These are phyloP conservation scores for Apiospora arundinis DNA, from an alignment of 2,329 filamentous ascomycete species.

Conservation along the genomic window DNA sequence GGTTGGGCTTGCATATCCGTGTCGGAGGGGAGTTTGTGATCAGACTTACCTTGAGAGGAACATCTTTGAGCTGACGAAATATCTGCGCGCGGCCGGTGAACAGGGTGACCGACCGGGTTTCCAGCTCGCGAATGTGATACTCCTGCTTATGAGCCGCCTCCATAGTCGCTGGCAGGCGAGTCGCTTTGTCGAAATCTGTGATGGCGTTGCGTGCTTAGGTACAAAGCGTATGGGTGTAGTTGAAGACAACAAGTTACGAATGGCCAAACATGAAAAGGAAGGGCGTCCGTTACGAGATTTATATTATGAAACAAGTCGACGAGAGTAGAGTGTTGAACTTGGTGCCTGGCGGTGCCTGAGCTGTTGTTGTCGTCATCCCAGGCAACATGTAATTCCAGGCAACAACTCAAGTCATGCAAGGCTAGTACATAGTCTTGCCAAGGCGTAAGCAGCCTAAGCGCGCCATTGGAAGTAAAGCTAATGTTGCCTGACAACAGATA, in stretches of 20 bases:
- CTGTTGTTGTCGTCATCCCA: neutral
- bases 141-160: constrained; percentile 33
- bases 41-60: constrained; percentile 51
- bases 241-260: neutral
- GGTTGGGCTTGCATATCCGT: neutral
- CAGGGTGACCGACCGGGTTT: constrained; percentile 67
- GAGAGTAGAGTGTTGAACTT: neutral
- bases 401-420: neutral
- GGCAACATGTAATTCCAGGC: neutral
- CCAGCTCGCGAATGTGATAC: constrained; percentile 62
- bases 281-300: too few species aligned
- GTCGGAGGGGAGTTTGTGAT: neutral
- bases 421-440: neutral
- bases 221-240: too few species aligned
- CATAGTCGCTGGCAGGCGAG: neutral
- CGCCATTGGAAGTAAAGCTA: neutral
- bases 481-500: neutral
- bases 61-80: constrained; percentile 62
- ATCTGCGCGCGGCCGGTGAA: constrained; percentile 68
- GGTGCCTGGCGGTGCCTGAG: neutral
- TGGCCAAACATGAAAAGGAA: neutral
- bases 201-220: neutral
- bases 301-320: neutral
- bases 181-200: neutral
- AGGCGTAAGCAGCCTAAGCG: neutral